Base-by-base conservation (phyloP, 2,329 filamentous ascomycete genomes). In the Claviceps digitariae region DNA sequence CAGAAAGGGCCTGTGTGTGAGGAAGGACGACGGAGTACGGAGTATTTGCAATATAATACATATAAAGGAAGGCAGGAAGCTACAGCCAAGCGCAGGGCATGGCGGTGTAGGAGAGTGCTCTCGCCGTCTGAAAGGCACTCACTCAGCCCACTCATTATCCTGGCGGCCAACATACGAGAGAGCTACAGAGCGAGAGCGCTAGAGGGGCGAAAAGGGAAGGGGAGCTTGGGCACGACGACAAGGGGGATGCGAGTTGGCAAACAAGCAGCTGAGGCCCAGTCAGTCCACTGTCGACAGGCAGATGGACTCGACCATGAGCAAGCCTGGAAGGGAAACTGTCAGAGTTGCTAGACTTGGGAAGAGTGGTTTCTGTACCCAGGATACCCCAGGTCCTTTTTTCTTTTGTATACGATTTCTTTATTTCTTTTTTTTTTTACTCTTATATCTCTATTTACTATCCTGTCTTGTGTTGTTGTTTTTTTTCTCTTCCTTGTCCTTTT, bases 321-420 rank as follows among this genome's bases (percentile, higher is more conserved):
- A 21, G n/a, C n/a, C n/a, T n/a, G 29, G 27, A 51, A 50, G 41
- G 48, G 52, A 51, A 48, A 51, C 15, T 10, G 38, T 8, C 20
- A 51, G 40, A 8, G 38, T 44, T 44, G 49, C 25, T n/a, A 44
- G 21, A 34, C 40, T 44, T 34, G 50, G 43, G 43, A 36, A 51
- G 31, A 44, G 44, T 23, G 17, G 17, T 51, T 34, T 44, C 50
- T 45, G 50, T 51, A 46, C 50, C 34, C 29, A 45, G 50, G 50
- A 51, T 51, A 51, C 50, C 50, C 50, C 50, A 51, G 50, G 41
- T 45, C 29, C 46, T 45, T 45, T 34, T 25, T 44, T 51, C 49
- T 36, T 48, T 50, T 40, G n/a, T n/a, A n/a, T n/a, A n/a, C n/a
- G n/a, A n/a, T 25, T 44, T 51, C 49, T 36, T 48, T 50, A 31